These are phyloP conservation scores for Zoysia japonica DNA, from an alignment of 176 grass and related monocot species.

Conservation along the genomic window DNA sequence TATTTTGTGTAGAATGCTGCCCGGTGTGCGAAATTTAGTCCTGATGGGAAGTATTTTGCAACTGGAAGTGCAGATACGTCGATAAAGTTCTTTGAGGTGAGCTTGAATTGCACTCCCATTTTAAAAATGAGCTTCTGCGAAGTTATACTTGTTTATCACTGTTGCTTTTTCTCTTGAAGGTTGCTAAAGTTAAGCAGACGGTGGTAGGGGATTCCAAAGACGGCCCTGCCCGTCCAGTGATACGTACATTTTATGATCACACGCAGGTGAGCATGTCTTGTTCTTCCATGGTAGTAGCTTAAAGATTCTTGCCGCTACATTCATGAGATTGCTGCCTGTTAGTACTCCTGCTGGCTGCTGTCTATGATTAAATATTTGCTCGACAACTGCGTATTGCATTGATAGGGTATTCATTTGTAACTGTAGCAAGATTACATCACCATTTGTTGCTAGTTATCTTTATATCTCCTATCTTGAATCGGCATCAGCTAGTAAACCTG, in stretches of 20 bases:
- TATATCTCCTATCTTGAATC: not conserved
- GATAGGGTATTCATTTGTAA: not conserved
- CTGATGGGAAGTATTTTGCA: slow-evolving; percentile 81
- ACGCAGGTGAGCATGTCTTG: slow-evolving; percentile 52
- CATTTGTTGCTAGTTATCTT: not conserved
- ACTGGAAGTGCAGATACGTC: slow-evolving; percentile 92
- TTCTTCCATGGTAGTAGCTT: not conserved
- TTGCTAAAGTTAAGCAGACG: slow-evolving; percentile 87
- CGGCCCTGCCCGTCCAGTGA: slow-evolving; percentile 63
- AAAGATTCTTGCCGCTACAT: slow-evolving; percentile 19
- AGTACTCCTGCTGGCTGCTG: not conserved
- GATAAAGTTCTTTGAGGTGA: slow-evolving; percentile 92
- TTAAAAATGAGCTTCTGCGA: not conserved
- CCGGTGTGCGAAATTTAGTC: slow-evolving; percentile 84
- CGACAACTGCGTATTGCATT: not conserved
- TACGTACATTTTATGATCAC: slow-evolving; percentile 95
- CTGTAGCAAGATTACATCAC: not conserved
- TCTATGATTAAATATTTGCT: slow-evolving; percentile 7
- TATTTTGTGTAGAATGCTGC: slow-evolving; percentile 71
- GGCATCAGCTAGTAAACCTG: slow-evolving; percentile 3
- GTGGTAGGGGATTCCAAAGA: slow-evolving; percentile 83
- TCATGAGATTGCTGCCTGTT: slow-evolving; percentile 6
- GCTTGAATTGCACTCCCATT: not conserved
- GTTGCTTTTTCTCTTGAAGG: slow-evolving; percentile 41
- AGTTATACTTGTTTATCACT: slow-evolving; percentile 17